phyloP scores from a whole-genome alignment of 495 filamentous ascomycete species.

The Hypoxylon trugodes region DNA sequence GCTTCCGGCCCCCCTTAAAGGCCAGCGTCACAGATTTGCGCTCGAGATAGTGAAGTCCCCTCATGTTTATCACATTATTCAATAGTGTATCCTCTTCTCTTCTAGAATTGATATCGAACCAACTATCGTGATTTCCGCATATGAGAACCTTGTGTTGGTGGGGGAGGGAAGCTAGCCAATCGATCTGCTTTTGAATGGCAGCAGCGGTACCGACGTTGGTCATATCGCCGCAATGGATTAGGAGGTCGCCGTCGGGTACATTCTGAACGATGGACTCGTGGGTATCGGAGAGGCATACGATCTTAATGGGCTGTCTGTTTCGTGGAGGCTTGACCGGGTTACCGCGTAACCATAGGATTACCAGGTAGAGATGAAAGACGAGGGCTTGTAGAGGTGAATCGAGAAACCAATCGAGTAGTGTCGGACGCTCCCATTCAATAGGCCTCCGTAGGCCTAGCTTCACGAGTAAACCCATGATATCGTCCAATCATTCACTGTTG shows the following conservation, averaged over 20 bases:
- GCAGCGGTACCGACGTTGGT: constrained; percentile 72
- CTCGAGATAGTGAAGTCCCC: constrained; percentile 60
- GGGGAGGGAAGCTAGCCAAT: constrained; percentile 78
- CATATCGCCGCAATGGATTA: constrained; percentile 91
- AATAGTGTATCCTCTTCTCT: constrained; percentile 47
- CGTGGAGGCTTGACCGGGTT: constrained; percentile 63
- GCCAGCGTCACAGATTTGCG: constrained; percentile 54
- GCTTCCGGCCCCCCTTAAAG: constrained; percentile 58
- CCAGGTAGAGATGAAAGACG: constrained; percentile 62
- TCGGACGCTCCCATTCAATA: constrained; percentile 59
- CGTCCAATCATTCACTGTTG: background rate
- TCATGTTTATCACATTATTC: constrained; percentile 53
- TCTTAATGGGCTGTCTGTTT: constrained; percentile 65
- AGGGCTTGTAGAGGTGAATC: constrained; percentile 60
- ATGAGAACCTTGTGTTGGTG: constrained; percentile 85
- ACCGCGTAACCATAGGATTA: constrained; percentile 70
- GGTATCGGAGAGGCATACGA: constrained; percentile 93
- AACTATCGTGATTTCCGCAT: constrained; percentile 89
- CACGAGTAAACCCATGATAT: constrained; percentile 47
- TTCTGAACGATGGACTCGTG: constrained; percentile 67
- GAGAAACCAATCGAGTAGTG: constrained; percentile 58
- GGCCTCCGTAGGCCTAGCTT: constrained; percentile 50
- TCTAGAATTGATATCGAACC: constrained; percentile 68
- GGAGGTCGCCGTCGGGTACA: constrained; percentile 80
- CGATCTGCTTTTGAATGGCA: constrained; percentile 77